phyloP scores from a whole-genome alignment of 345 rosid species.

The Citrus unshiu region DNA sequence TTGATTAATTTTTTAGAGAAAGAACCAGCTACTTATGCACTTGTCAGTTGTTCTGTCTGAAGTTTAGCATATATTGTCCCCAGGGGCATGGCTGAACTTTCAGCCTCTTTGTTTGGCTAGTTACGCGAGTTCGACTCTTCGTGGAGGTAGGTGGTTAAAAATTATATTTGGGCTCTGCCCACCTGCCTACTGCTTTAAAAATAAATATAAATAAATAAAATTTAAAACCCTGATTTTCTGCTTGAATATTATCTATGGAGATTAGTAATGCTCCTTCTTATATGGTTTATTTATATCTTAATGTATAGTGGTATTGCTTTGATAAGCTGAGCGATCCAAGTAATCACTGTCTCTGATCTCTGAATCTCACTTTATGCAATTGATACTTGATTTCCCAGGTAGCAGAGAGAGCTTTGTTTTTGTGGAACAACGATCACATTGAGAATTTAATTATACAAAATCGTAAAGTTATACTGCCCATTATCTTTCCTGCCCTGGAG shows the following conservation, averaged over 20 bases:
- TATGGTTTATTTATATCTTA: background rate
- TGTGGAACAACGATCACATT: slow-evolving; percentile 76
- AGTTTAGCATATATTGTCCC: background rate
- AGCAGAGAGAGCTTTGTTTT: slow-evolving; percentile 69
- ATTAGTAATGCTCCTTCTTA: background rate
- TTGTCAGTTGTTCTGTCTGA: background rate
- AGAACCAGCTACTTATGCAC: background rate
- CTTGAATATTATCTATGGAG: background rate
- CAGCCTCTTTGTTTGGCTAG: too few relatives aligned
- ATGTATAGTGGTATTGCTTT: too few relatives aligned
- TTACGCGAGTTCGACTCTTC: too few relatives aligned
- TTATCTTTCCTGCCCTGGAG: slow-evolving; percentile 64
- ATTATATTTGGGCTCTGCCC: too few relatives aligned
- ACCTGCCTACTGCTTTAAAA: too few relatives aligned
- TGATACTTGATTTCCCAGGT: slow-evolving; percentile 39
- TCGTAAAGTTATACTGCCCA: slow-evolving; percentile 55
- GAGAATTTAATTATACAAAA: slow-evolving; percentile 63
- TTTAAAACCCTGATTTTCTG: background rate
- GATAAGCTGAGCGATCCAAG: background rate
- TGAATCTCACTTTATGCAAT: slow-evolving; percentile 8
- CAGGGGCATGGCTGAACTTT: too few relatives aligned
- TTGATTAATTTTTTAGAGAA: background rate
- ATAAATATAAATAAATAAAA: too few relatives aligned
- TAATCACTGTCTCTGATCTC: background rate
- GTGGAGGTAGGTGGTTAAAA: too few relatives aligned